phyloP scores from a whole-genome alignment of 192 early-diverging fungal species.

The Physocladia obscura region DNA sequence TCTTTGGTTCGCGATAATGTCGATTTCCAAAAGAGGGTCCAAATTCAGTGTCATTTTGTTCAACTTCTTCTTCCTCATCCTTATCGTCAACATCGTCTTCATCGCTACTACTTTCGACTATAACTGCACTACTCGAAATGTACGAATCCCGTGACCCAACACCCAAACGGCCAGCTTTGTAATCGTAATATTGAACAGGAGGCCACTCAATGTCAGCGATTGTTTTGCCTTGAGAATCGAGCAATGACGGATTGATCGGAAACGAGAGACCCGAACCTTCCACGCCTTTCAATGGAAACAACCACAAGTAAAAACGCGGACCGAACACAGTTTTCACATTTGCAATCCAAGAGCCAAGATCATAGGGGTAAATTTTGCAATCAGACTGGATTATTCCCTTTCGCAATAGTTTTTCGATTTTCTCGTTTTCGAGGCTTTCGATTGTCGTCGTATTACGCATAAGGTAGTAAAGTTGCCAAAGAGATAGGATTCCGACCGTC shows the following conservation, averaged over 20 bases:
- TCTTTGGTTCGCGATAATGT: neutral
- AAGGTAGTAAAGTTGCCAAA: conserved; percentile 74
- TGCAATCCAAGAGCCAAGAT: conserved; percentile 62
- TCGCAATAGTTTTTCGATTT: conserved; percentile 62
- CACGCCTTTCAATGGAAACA: conserved; percentile 58
- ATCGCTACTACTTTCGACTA: neutral
- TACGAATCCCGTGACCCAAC: neutral
- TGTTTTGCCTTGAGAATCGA: neutral
- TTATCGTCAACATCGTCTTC: neutral
- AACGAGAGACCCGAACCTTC: conserved; percentile 69
- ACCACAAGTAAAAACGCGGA: conserved; percentile 66
- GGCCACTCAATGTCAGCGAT: conserved; percentile 59
- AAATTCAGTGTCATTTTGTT: neutral
- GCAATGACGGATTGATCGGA: conserved; percentile 43
- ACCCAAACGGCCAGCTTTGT: conserved; percentile 16
- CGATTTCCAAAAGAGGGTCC: neutral
- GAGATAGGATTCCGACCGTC: conserved; percentile 65
- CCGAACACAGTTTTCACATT: conserved; percentile 80
- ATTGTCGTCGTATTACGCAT: conserved; percentile 77
- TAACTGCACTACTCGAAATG: conserved; percentile 13
- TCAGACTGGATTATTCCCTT: conserved; percentile 61
- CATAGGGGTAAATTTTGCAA: conserved; percentile 70
- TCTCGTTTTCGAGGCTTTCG: conserved; percentile 76
- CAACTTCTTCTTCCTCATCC: conserved; percentile 4
- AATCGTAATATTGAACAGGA: conserved; percentile 66